Evolutionary conservation across 2,329 filamentous ascomycete species (phyloP), one percentile per base, ranked within the genome.

Genomic region (Berkeleyomyces basicola): DNA sequence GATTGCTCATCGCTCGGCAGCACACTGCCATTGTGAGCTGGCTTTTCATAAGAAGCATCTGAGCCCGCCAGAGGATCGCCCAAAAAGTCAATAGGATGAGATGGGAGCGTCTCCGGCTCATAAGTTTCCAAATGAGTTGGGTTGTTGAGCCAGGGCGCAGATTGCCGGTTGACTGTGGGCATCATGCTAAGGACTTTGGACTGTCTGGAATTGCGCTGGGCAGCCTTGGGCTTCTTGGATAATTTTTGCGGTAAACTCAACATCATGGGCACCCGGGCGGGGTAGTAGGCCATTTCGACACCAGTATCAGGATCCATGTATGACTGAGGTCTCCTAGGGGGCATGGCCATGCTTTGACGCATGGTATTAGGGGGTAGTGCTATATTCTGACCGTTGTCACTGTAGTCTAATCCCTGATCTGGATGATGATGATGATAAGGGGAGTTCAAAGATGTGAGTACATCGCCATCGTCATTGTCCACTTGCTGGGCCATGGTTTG

Each of bases 221-320:
- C 74, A 2, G 81, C 75, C 61, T 86, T 81, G 7, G 86, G 83
- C 61, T 84, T 80, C 68, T 85, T 88, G 0, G 91, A 95, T 59
- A 97, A 76, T 68, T 90, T 88, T 53, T 90, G 90, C 0, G 93
- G 93, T 10, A 99, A 76, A 68, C 96, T 97, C 63, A 99, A 79
- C 85, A 95, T 91, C 66, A 87, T 85, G 2, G 93, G 93, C 2
- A 99, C 93, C 0, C 90, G 91, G 2, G 93, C 93, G 11, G 93
- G 93, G 71, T 99, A 99, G 73, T 86, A 97, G 7, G 96, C 83
- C 88, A 97, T 96, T 68, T 85, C 78, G 67, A 92, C 83, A 3
- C 83, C 86, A 1, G 85, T 85, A 36, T 79, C 76, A 1, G 82
- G 82, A 69, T 85, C 78, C 69, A 82, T 74, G 70, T 84, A 85